Conservation (phyloP, 306 rosid species). For the Pueraria montana region DNA sequence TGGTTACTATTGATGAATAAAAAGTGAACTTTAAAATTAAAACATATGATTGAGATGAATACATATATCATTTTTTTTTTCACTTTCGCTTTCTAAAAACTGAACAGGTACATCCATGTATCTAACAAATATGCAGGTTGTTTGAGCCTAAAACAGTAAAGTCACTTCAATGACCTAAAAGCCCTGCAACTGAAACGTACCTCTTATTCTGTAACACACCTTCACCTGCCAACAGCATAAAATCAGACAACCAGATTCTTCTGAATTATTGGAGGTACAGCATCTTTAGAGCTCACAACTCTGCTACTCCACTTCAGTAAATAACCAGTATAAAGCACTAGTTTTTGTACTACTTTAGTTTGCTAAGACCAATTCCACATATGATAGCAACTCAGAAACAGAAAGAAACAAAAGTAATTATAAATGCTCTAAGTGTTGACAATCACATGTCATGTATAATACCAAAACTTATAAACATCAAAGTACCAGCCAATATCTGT, state of each 20-base stretch:
- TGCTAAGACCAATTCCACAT: neutral
- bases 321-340: neutral
- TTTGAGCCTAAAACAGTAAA: neutral
- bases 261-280: neutral
- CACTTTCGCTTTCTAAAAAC: neutral
- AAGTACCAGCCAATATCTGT: neutral
- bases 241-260: neutral
- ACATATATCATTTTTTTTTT: neutral
- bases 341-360: neutral
- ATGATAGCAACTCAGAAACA: neutral
- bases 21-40: neutral
- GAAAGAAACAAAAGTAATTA: neutral
- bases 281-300: neutral
- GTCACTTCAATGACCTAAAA: neutral
- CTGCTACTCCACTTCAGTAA: neutral
- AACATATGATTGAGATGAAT: neutral
- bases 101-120: neutral
- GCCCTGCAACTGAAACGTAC: neutral
- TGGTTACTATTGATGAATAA: slow-evolving; percentile 2
- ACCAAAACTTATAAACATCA: neutral
- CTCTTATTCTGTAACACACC: neutral
- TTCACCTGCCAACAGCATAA: neutral
- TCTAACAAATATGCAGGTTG: neutral
- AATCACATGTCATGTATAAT: neutral
- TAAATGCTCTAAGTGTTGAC: neutral